phyloP scores from a whole-genome alignment of 1,284 basidiomycete species.

The Tetrapyrgos nigripes region DNA sequence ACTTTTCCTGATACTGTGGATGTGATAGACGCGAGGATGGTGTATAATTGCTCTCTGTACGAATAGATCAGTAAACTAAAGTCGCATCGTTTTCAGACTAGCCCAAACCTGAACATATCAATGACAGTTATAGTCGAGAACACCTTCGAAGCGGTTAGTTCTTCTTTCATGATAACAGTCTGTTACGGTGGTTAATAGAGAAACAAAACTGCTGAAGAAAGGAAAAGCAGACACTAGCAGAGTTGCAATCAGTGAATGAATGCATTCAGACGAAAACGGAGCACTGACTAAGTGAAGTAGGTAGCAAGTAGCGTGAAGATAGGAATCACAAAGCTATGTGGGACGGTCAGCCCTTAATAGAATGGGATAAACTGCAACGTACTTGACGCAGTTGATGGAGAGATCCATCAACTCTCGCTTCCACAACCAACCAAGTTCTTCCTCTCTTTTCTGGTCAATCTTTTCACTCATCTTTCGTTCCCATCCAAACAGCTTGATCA shows the following conservation, averaged over 20 bases:
- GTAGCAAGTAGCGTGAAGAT: conserved; percentile 70
- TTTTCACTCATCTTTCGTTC: conserved; percentile 58
- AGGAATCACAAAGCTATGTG: conserved; percentile 61
- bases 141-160: conserved; percentile 43
- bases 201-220: background rate
- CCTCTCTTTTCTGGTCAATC: conserved; percentile 55
- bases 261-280: background rate
- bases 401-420: conserved; percentile 49
- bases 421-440: conserved; percentile 55
- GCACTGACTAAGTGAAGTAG: conserved; percentile 57
- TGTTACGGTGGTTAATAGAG: background rate
- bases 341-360: background rate
- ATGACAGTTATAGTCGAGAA: conserved; percentile 50
- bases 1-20: conserved; percentile 42
- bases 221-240: background rate
- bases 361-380: conserved; percentile 4
- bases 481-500: conserved; percentile 78
- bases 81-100: background rate
- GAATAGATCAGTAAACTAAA: background rate
- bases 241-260: background rate
- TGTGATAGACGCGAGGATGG: conserved; percentile 21
- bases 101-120: conserved; percentile 40
- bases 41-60: conserved; percentile 33
- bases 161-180: conserved; percentile 39
- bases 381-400: conserved; percentile 49